phyloP scores from a whole-genome alignment of 257 asterid genomes.

The Solanum raphanifolium region DNA sequence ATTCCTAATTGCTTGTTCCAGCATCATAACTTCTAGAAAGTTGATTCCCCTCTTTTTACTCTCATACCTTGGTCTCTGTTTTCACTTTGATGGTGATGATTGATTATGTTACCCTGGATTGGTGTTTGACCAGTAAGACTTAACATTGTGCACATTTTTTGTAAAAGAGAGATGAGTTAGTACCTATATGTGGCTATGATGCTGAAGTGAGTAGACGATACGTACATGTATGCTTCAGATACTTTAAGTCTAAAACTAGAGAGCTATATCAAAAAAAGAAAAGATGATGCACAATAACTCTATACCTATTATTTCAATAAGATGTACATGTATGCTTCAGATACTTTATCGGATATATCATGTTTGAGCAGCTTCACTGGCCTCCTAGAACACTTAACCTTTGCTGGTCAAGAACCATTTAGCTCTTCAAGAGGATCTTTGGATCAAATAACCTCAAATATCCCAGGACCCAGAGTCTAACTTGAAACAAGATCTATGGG shows the following conservation, averaged over 20 bases:
- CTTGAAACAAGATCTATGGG: neutral
- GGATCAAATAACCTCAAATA: neutral
- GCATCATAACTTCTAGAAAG: neutral
- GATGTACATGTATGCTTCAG: neutral
- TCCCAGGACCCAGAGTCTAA: neutral
- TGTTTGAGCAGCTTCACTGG: neutral
- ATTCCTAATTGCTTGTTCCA: neutral
- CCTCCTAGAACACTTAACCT: neutral
- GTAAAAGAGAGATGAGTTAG: neutral
- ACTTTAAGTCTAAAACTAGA: neutral
- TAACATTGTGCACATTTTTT: neutral
- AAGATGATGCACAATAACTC: neutral
- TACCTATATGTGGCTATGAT: neutral
- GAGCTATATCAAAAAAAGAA: neutral
- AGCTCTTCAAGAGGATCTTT: neutral
- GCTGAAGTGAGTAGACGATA: neutral
- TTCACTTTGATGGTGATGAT: neutral
- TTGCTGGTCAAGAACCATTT: neutral
- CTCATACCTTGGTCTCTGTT: neutral
- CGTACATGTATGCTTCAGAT: neutral
- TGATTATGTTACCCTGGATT: neutral
- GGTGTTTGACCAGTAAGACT: neutral
- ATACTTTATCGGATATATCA: neutral
- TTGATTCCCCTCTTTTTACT: neutral
- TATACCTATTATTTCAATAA: neutral